These are phyloP conservation scores for Dillenia turbinata DNA, from an alignment of 164 flowering plant species.

Conservation along the genomic window DNA sequence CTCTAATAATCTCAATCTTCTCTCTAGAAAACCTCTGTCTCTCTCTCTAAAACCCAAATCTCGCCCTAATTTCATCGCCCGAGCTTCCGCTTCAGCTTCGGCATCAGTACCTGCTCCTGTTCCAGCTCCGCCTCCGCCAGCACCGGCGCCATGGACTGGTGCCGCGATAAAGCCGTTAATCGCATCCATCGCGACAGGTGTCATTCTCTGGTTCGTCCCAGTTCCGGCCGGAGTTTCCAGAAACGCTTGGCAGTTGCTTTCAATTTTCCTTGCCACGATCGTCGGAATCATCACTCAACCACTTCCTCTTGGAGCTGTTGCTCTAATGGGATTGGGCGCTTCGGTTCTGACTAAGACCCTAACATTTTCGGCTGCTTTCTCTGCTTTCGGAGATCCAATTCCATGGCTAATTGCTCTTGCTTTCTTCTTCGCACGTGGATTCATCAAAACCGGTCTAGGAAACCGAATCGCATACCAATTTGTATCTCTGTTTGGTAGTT, in stretches of 20 bases:
- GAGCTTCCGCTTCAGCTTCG: neutral
- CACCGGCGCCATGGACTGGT: slow-evolving; percentile 67
- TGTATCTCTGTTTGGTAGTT: slow-evolving; percentile 69
- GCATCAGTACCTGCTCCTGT: neutral
- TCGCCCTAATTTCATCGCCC: slow-evolving; percentile 1
- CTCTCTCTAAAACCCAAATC: neutral
- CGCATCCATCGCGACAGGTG: slow-evolving; percentile 79
- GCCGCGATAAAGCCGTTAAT: slow-evolving; percentile 70
- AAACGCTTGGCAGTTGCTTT: slow-evolving; percentile 81
- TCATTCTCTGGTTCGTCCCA: slow-evolving; percentile 77
- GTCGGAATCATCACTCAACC: slow-evolving; percentile 95
- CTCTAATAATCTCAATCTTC: slow-evolving; percentile 4
- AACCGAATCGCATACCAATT: slow-evolving; percentile 88
- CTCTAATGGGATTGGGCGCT: slow-evolving; percentile 82
- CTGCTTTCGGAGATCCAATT: slow-evolving; percentile 93
- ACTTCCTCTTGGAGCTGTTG: slow-evolving; percentile 90
- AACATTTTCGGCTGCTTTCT: slow-evolving; percentile 84
- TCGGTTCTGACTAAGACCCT: slow-evolving; percentile 83
- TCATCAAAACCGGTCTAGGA: slow-evolving; percentile 89
- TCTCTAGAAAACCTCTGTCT: slow-evolving; percentile 6
- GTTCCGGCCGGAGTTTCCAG: slow-evolving; percentile 68
- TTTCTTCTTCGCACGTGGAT: slow-evolving; percentile 90
- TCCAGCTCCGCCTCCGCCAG: slow-evolving; percentile 20
- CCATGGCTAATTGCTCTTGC: slow-evolving; percentile 95
- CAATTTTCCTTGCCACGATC: slow-evolving; percentile 84